Percentiles rank a stretch among this genome's conserved stretches.
Evolutionary conservation across 495 filamentous ascomycete genomes (phyloP).

Genomic region (Xylaria cubensis): DNA sequence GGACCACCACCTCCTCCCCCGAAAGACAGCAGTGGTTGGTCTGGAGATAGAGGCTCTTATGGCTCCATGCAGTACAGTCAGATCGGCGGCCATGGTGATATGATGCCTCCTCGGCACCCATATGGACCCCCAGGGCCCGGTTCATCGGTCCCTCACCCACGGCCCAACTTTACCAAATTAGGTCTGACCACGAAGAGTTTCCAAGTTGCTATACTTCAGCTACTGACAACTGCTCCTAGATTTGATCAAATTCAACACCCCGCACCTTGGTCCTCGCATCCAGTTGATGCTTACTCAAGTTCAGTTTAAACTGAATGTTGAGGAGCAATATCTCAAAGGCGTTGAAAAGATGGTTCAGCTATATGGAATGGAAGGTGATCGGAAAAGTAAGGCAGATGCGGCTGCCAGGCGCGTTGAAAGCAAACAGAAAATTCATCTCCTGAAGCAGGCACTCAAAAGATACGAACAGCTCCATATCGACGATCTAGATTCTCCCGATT

Average conservation of each 20-base stretch:
- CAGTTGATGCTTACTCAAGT: slow-evolving; percentile 99
- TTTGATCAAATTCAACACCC: slow-evolving; percentile 98
- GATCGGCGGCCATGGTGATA: slow-evolving; percentile 61
- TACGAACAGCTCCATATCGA: slow-evolving; percentile 95
- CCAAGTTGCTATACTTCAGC: background rate
- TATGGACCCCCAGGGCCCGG: slow-evolving; percentile 77
- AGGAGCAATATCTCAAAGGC: slow-evolving; percentile 98
- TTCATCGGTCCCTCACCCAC: slow-evolving; percentile 70
- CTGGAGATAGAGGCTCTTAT: slow-evolving; percentile 50
- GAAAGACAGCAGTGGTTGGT: slow-evolving; percentile 59
- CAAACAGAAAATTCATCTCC: slow-evolving; percentile 94
- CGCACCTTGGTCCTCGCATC: slow-evolving; percentile 93
- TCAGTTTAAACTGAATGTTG: slow-evolving; percentile 98
- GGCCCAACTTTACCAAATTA: slow-evolving; percentile 94
- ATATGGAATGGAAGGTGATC: slow-evolving; percentile 97
- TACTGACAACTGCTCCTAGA: slow-evolving; percentile 58
- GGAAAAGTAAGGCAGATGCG: slow-evolving; percentile 92
- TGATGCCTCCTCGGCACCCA: slow-evolving; percentile 85
- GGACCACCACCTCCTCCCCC: slow-evolving; percentile 67
- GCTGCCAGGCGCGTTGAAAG: slow-evolving; percentile 89
- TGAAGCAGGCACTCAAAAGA: slow-evolving; percentile 93
- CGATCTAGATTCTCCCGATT: slow-evolving; percentile 84
- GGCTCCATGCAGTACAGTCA: slow-evolving; percentile 53
- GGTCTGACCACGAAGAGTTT: slow-evolving; percentile 62
- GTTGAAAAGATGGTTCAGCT: slow-evolving; percentile 99